These are phyloP conservation scores for Asparagopsis taxiformis DNA, from an alignment of 31 red algal species.

Conservation along the genomic window DNA sequence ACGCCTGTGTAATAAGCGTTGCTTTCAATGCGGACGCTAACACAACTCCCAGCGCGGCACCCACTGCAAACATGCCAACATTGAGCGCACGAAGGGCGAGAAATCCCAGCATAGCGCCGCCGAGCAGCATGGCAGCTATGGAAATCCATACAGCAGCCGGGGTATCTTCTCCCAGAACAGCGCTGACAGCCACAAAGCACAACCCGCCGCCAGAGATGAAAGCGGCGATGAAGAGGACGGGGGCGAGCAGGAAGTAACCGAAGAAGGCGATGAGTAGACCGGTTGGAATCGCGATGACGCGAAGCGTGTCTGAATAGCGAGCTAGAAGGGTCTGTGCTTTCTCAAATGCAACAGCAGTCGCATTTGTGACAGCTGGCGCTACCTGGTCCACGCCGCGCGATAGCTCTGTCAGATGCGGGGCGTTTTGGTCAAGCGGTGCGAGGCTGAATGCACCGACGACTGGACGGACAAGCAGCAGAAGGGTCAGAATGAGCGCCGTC, in stretches of 20 bases:
- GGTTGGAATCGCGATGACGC: slow-evolving; percentile 50
- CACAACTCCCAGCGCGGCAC: slow-evolving; percentile 49
- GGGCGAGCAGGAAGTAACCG: slow-evolving; percentile 57
- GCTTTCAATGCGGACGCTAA: slow-evolving; percentile 43
- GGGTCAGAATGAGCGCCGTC: too few relatives aligned
- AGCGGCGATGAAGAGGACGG: slow-evolving; percentile 60
- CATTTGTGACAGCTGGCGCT: slow-evolving; percentile 51
- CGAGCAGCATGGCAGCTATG: slow-evolving; percentile 68
- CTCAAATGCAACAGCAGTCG: slow-evolving; percentile 30
- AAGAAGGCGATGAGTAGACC: slow-evolving; percentile 49
- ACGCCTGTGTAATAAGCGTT: slow-evolving; percentile 15
- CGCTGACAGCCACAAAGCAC: slow-evolving; percentile 49
- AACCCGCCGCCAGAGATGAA: slow-evolving; percentile 58
- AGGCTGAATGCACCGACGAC: too few relatives aligned
- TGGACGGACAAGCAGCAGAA: too few relatives aligned
- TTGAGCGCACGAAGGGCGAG: slow-evolving; percentile 40
- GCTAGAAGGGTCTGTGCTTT: slow-evolving; percentile 31
- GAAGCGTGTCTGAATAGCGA: slow-evolving; percentile 37
- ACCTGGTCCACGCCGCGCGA: slow-evolving; percentile 46
- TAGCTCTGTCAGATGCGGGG: too few relatives aligned
- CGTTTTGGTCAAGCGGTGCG: too few relatives aligned
- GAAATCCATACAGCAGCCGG: slow-evolving; percentile 45
- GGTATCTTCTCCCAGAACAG: slow-evolving; percentile 30
- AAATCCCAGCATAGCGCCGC: slow-evolving; percentile 69
- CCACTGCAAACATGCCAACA: slow-evolving; percentile 71